A percentile compares a stretch with the other conserved stretches of the same genome.
These are phyloP conservation scores for Trichoderma cornu-damae DNA, from an alignment of 2,329 filamentous ascomycete species.

Conservation along the genomic window DNA sequence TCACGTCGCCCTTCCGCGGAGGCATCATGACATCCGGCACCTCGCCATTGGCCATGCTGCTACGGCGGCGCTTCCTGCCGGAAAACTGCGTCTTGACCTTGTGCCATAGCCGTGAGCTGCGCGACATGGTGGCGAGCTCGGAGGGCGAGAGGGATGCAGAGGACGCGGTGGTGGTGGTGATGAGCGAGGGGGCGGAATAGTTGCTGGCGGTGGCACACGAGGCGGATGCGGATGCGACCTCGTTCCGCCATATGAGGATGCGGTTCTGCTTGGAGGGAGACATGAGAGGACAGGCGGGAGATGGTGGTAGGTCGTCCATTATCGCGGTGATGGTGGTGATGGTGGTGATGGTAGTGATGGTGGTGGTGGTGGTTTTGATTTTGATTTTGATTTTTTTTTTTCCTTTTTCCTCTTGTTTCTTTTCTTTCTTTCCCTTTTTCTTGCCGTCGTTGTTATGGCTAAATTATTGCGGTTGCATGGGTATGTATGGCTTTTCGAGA, in stretches of 20 bases:
- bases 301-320: slow-evolving; percentile 2
- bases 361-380: too few species aligned
- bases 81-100: slow-evolving; percentile 24
- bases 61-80: slow-evolving; percentile 18
- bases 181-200: slow-evolving; percentile 28
- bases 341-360: too few species aligned
- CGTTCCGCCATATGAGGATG: slow-evolving; percentile 48
- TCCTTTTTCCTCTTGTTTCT: neutral
- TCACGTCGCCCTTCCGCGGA: slow-evolving; percentile 17
- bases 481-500: too few species aligned
- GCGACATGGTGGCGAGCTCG: slow-evolving; percentile 24
- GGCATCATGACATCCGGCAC: slow-evolving; percentile 16
- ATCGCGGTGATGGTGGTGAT: too few species aligned
- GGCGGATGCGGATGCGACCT: slow-evolving; percentile 38
- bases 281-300: slow-evolving; percentile 24
- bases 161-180: slow-evolving; percentile 31
- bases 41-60: slow-evolving; percentile 20
- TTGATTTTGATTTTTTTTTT: neutral
- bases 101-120: slow-evolving; percentile 25
- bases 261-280: slow-evolving; percentile 35
- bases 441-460: neutral
- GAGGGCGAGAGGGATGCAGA: slow-evolving; percentile 26
- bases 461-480: neutral
- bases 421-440: neutral
- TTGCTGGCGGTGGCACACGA: slow-evolving; percentile 29